Evolutionary conservation across 2,329 filamentous ascomycete species (phyloP).

Genomic region (Aspergillus luchuensis): DNA sequence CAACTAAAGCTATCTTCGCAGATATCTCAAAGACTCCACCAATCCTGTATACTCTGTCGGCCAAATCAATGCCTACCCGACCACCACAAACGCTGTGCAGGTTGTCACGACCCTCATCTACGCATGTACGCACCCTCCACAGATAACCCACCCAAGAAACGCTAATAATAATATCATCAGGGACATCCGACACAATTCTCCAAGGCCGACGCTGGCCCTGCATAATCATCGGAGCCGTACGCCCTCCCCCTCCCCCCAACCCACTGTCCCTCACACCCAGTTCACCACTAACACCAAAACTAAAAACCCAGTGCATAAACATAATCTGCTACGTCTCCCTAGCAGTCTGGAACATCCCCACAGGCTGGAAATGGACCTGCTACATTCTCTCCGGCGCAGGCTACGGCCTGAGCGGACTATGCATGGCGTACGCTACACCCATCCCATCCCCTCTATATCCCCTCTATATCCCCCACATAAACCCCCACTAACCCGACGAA

Average conservation of each 20-base stretch:
- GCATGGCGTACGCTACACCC: conserved; percentile 47
- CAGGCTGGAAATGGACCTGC: conserved; percentile 64
- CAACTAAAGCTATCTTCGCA: background rate
- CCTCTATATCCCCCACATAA: background rate
- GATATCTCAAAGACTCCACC: conserved; percentile 38
- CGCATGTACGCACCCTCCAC: conserved; percentile 48
- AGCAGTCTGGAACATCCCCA: conserved; percentile 53
- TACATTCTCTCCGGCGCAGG: conserved; percentile 57
- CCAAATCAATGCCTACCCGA: conserved; percentile 58
- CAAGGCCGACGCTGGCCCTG: conserved; percentile 64
- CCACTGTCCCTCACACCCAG: no score
- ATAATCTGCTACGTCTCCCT: conserved; percentile 50
- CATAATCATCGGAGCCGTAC: conserved; percentile 58
- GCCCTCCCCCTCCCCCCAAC: conserved; percentile 46
- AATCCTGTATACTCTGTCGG: conserved; percentile 49
- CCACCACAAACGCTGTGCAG: conserved; percentile 58
- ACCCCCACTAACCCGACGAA: background rate
- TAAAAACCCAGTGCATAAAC: conserved; percentile 33
- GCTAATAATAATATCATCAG: conserved; percentile 10
- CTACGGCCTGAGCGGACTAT: conserved; percentile 51
- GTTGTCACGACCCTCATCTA: conserved; percentile 63
- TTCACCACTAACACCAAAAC: background rate
- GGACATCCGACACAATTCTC: conserved; percentile 65
- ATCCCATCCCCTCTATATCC: no score
- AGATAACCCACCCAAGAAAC: no score